Conservation (phyloP, 2,329 filamentous ascomycete genomes). For the Stromatinia cepivora region DNA sequence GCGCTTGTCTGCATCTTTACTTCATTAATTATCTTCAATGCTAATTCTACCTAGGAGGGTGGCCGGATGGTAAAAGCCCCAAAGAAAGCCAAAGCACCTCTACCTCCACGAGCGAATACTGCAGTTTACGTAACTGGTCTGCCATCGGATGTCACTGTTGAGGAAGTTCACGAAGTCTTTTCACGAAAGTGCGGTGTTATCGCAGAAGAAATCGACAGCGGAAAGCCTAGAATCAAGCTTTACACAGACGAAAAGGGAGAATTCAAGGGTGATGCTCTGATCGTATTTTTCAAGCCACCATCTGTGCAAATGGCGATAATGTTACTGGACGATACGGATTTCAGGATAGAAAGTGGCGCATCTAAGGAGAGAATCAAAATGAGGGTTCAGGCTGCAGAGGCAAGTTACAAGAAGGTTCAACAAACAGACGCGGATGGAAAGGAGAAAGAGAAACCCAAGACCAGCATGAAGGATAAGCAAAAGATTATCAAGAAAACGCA, state of each 20-base stretch:
- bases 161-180: slow-evolving; percentile 83
- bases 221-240: slow-evolving; percentile 86
- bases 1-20: neutral
- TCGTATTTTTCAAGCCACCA: slow-evolving; percentile 94
- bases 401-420: slow-evolving; percentile 86
- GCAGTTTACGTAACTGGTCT: slow-evolving; percentile 91
- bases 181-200: slow-evolving; percentile 84
- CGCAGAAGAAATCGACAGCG: slow-evolving; percentile 89
- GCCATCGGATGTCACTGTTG: slow-evolving; percentile 72
- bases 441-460: slow-evolving; percentile 52
- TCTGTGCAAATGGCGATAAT: slow-evolving; percentile 85
- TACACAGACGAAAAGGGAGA: slow-evolving; percentile 78
- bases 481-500: slow-evolving; percentile 91
- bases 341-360: slow-evolving; percentile 60
- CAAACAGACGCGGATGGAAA: slow-evolving; percentile 52
- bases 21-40: slow-evolving; percentile 14
- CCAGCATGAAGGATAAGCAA: slow-evolving; percentile 69
- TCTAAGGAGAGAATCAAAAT: slow-evolving; percentile 58
- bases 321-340: slow-evolving; percentile 78
- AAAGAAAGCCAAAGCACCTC: slow-evolving; percentile 42
- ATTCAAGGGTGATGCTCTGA: slow-evolving; percentile 90
- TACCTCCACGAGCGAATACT: slow-evolving; percentile 65
- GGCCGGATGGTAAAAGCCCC: slow-evolving; percentile 39
- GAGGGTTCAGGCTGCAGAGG: slow-evolving; percentile 80
- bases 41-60: slow-evolving; percentile 35